These are phyloP conservation scores for Penicillium sp. DNA, from an alignment of 2,329 filamentous ascomycete genomes.

Conservation along the genomic window DNA sequence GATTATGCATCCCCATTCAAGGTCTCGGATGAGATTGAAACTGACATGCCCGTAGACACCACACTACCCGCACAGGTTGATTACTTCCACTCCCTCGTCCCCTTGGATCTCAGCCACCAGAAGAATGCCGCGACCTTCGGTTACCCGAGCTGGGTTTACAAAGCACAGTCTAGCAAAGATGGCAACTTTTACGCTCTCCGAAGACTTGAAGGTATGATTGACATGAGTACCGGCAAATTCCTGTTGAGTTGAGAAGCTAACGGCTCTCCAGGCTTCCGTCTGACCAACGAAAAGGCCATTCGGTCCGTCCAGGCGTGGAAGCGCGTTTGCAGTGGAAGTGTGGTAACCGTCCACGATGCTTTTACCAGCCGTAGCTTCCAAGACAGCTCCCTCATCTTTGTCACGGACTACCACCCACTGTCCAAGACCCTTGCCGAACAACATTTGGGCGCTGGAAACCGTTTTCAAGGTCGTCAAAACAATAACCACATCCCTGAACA, in stretches of 20 bases:
- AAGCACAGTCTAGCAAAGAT: conserved; percentile 85
- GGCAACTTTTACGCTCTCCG: conserved; percentile 86
- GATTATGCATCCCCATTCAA: neutral
- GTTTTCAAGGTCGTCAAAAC: conserved; percentile 44
- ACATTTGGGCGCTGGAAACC: conserved; percentile 54
- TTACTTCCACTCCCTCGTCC: conserved; percentile 89
- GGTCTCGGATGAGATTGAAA: neutral
- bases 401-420: conserved; percentile 88
- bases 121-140: conserved; percentile 80
- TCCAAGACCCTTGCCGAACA: conserved; percentile 87
- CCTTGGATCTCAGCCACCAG: conserved; percentile 77
- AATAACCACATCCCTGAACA: conserved; percentile 66
- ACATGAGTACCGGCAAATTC: neutral
- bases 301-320: conserved; percentile 87
- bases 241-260: conserved; percentile 6
- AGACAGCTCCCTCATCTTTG: conserved; percentile 91
- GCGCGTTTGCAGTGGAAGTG: conserved; percentile 73
- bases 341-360: conserved; percentile 85
- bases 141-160: conserved; percentile 92
- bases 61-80: conserved; percentile 75
- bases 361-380: conserved; percentile 93
- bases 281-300: conserved; percentile 89
- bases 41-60: conserved; percentile 49
- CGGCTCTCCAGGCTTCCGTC: conserved; percentile 64
- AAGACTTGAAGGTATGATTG: conserved; percentile 69